A percentile compares a stretch with the other conserved stretches of the same genome.
These are phyloP conservation scores for Arabidopsis lyrata DNA, from an alignment of 441 rosid species.

Conservation along the genomic window DNA sequence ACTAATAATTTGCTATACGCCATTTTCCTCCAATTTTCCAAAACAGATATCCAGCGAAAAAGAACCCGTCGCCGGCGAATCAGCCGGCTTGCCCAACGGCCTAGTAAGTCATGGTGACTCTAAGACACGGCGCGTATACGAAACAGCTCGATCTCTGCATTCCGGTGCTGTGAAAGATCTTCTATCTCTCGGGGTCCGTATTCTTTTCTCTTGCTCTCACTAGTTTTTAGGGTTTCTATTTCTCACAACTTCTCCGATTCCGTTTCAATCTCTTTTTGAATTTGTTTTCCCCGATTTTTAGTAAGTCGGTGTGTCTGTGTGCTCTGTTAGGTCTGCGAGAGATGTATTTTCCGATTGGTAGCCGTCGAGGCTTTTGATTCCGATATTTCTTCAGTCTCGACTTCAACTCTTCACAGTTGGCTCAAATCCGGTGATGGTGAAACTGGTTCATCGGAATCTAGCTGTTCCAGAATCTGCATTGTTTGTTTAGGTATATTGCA, in stretches of 20 bases:
- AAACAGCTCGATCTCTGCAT: constrained; percentile 65
- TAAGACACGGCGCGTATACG: constrained; percentile 45
- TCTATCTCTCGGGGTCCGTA: constrained; percentile 60
- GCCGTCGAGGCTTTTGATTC: constrained; percentile 52
- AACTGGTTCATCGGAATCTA: constrained; percentile 29
- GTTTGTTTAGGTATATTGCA: constrained; percentile 87
- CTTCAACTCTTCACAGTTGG: constrained; percentile 45
- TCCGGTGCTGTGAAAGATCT: constrained; percentile 66
- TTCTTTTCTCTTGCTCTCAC: constrained; percentile 15
- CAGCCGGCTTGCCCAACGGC: constrained; percentile 24
- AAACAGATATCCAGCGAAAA: constrained; percentile 50
- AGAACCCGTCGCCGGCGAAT: constrained; percentile 25
- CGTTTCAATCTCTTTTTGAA: too few relatives aligned
- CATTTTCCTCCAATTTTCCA: constrained; percentile 23
- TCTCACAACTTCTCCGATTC: too few relatives aligned
- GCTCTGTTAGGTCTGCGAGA: constrained; percentile 65
- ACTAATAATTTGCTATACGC: constrained; percentile 2
- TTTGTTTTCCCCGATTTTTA: too few relatives aligned
- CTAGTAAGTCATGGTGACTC: constrained; percentile 30
- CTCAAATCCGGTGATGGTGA: constrained; percentile 36
- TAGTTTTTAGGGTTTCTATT: constrained; percentile 32
- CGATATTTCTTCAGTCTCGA: constrained; percentile 45
- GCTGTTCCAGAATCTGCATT: constrained; percentile 57
- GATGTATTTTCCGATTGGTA: constrained; percentile 79
- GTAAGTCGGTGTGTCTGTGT: not conserved